phyloP scores from a whole-genome alignment of 2,329 filamentous ascomycete genomes.

The Colletotrichum trifolii region DNA sequence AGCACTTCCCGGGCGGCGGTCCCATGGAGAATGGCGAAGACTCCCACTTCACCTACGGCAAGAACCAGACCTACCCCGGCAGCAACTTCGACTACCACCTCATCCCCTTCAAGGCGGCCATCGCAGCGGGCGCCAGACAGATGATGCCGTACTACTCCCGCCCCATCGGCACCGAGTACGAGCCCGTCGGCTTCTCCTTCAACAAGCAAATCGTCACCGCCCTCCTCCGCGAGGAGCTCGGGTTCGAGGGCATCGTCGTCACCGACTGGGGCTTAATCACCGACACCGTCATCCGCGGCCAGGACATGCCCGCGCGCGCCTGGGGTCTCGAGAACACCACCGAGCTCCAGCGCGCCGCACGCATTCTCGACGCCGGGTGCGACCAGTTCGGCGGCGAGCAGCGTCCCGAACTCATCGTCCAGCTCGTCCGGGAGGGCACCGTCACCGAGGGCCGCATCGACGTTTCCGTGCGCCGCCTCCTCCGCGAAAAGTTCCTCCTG shows the following conservation, averaged over 20 bases:
- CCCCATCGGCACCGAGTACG: conserved; percentile 58
- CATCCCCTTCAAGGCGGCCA: conserved; percentile 61
- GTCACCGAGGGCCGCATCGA: conserved; percentile 57
- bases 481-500: conserved; percentile 62
- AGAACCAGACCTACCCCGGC: conserved; percentile 62
- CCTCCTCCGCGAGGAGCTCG: conserved; percentile 57
- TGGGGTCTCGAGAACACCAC: conserved; percentile 61
- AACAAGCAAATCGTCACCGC: conserved; percentile 63
- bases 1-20: conserved; percentile 65
- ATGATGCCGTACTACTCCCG: conserved; percentile 65
- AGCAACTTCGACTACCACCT: conserved; percentile 62
- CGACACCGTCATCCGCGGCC: conserved; percentile 52
- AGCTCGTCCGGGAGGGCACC: conserved; percentile 55
- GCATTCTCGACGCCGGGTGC: conserved; percentile 60
- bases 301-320: conserved; percentile 58
- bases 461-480: conserved; percentile 55
- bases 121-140: conserved; percentile 59
- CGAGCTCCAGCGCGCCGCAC: conserved; percentile 53
- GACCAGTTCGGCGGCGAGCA: conserved; percentile 65
- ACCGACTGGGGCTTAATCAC: conserved; percentile 66
- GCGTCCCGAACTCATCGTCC: conserved; percentile 58
- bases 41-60: conserved; percentile 63
- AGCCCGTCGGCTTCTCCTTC: conserved; percentile 61
- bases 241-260: conserved; percentile 62
- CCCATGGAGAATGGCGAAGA: conserved; percentile 62